Evolutionary conservation across 2,329 filamentous ascomycete genomes (phyloP).

Genomic region (Cryoendolithus antarcticus): DNA sequence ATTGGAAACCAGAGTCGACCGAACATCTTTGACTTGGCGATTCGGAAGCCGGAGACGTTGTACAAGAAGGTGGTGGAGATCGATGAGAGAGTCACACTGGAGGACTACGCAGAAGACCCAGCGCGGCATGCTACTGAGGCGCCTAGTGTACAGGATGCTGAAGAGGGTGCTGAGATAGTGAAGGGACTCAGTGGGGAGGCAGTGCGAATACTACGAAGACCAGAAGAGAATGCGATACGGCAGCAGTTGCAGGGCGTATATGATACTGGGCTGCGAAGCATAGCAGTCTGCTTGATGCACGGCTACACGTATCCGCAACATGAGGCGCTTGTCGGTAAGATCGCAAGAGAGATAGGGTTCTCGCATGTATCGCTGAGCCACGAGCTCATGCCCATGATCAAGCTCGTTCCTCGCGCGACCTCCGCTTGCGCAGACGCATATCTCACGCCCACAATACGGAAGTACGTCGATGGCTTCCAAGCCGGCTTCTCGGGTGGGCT

Average conservation of each 20-base stretch:
- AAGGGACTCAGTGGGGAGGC: slow-evolving; percentile 19
- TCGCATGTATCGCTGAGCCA: slow-evolving; percentile 19
- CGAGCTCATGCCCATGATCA: slow-evolving; percentile 12
- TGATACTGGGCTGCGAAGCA: slow-evolving; percentile 23
- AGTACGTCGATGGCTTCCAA: slow-evolving; percentile 9
- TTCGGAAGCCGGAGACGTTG: slow-evolving; percentile 12
- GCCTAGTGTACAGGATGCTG: slow-evolving; percentile 5
- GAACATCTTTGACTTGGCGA: slow-evolving; percentile 17
- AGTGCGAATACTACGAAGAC: slow-evolving; percentile 16
- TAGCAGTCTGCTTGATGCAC: slow-evolving; percentile 25
- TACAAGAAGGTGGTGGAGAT: slow-evolving; percentile 14
- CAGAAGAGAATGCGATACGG: slow-evolving; percentile 9
- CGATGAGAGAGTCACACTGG: slow-evolving; percentile 20
- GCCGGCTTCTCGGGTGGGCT: slow-evolving; percentile 8
- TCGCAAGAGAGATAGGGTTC: slow-evolving; percentile 21
- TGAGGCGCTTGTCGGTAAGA: slow-evolving; percentile 15
- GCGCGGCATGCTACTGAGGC: slow-evolving; percentile 9
- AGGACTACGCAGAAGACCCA: slow-evolving; percentile 21
- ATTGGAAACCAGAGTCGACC: slow-evolving; percentile 24
- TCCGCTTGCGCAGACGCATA: slow-evolving; percentile 11
- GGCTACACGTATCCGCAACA: slow-evolving; percentile 24
- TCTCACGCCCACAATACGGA: slow-evolving; percentile 8
- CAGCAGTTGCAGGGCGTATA: slow-evolving; percentile 16
- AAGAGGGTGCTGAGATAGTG: slow-evolving; percentile 8
- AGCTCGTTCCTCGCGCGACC: slow-evolving; percentile 9